Conservation (phyloP, 306 rosid species). For the Geum urbanum region DNA sequence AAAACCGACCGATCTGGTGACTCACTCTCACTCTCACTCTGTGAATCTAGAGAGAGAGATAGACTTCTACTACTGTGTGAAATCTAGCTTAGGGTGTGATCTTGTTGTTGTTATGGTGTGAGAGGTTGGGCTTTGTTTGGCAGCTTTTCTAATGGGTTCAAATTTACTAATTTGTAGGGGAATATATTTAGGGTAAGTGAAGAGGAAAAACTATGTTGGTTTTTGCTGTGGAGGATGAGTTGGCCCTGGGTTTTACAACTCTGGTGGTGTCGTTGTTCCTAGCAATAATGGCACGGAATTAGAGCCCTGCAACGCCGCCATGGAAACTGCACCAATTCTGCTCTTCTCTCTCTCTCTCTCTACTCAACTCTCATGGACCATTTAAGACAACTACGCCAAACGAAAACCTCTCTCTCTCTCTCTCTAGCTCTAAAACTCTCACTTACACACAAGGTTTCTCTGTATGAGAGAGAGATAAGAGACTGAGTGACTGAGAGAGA, state of each 20-base stretch:
- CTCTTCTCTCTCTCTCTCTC: constrained; percentile 22
- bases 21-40: constrained; percentile 5
- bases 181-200: constrained; percentile 10
- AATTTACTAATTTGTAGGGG: not conserved
- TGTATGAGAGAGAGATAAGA: not conserved
- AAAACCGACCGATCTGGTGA: constrained; percentile 24
- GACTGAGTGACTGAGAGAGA: constrained; percentile 13
- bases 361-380: constrained; percentile 20
- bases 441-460: not conserved
- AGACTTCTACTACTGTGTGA: constrained; percentile 21
- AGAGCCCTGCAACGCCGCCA: constrained; percentile 99
- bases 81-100: constrained; percentile 22
- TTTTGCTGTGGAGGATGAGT: constrained; percentile 4
- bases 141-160: constrained; percentile 47
- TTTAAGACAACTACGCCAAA: constrained; percentile 27
- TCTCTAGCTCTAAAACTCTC: constrained; percentile 15
- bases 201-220: not conserved
- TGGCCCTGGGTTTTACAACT: constrained; percentile 23
- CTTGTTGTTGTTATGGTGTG: constrained; percentile 21
- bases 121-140: constrained; percentile 32
- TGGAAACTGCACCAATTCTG: constrained; percentile 70
- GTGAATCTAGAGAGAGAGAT: not conserved
- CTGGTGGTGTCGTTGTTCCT: constrained; percentile 32
- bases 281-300: constrained; percentile 84
- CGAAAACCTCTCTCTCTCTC: constrained; percentile 20